Conservation (phyloP, 495 filamentous ascomycete genomes). For the Talaromyces wortmannii region DNA sequence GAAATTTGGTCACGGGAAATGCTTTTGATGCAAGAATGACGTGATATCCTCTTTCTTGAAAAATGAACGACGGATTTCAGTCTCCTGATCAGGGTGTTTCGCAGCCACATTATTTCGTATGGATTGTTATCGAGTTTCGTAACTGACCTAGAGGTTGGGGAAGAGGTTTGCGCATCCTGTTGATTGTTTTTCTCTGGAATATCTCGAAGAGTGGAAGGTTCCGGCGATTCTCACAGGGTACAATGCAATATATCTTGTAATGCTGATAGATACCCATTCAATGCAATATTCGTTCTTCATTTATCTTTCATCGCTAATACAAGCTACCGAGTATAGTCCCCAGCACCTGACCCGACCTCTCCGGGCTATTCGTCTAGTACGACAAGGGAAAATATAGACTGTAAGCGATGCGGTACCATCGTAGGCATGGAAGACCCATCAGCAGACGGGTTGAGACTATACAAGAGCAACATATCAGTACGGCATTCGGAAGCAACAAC, state of each 20-base stretch:
- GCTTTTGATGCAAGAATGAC: neutral
- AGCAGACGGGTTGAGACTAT: conserved; percentile 37
- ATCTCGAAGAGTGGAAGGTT: neutral
- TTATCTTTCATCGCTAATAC: neutral
- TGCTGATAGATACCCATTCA: neutral
- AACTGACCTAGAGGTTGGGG: neutral
- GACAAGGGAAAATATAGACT: conserved; percentile 20
- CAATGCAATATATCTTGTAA: neutral
- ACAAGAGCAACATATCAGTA: conserved; percentile 42
- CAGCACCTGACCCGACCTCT: neutral
- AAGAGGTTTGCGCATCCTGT: neutral
- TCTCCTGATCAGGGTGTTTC: neutral
- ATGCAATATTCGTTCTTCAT: neutral
- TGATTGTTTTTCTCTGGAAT: conserved; percentile 4
- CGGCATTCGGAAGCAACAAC: neutral
- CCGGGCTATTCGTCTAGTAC: neutral
- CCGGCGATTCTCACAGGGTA: conserved; percentile 3
- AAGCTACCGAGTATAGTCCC: neutral
- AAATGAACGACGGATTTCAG: conserved; percentile 3
- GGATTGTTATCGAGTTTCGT: neutral
- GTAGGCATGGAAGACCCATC: conserved; percentile 38
- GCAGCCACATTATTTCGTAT: neutral
- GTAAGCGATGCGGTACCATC: conserved; percentile 29
- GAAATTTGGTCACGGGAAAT: neutral
- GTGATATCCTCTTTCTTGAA: conserved; percentile 2